A percentile compares a stretch with the other conserved stretches of the same genome.
These are phyloP conservation scores for Metrosideros polymorpha DNA, from an alignment of 441 rosid species.

Conservation along the genomic window DNA sequence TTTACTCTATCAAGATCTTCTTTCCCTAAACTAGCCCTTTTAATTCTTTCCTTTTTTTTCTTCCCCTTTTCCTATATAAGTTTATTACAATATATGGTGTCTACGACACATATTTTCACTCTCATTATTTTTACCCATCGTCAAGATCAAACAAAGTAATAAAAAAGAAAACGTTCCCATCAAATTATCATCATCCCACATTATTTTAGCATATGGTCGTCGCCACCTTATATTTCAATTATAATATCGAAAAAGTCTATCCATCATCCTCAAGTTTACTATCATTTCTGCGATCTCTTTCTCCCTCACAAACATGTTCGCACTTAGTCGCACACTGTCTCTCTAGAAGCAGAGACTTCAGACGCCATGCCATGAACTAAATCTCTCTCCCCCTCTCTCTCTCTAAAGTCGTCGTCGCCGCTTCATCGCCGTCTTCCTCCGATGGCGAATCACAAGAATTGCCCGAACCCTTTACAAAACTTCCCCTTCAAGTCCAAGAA, in stretches of 20 bases:
- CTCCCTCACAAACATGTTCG: background rate
- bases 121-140: no score
- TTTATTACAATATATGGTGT: background rate
- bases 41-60: fast-evolving
- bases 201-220: no score
- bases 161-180: no score
- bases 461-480: slow-evolving; percentile 5
- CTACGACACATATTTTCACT: background rate
- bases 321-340: background rate
- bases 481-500: slow-evolving; percentile 24
- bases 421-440: background rate
- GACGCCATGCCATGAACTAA: background rate
- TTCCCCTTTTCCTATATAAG: background rate
- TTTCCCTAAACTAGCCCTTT: background rate
- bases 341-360: background rate
- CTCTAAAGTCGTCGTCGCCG: background rate
- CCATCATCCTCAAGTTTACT: background rate
- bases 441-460: background rate
- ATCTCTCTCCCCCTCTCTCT: background rate
- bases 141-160: no score
- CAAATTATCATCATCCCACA: no score
- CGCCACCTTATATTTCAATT: background rate
- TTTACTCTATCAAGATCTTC: background rate
- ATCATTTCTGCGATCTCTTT: background rate
- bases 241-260: background rate